Conservation (phyloP, 257 asterid species). For the Nemophila menziesii region DNA sequence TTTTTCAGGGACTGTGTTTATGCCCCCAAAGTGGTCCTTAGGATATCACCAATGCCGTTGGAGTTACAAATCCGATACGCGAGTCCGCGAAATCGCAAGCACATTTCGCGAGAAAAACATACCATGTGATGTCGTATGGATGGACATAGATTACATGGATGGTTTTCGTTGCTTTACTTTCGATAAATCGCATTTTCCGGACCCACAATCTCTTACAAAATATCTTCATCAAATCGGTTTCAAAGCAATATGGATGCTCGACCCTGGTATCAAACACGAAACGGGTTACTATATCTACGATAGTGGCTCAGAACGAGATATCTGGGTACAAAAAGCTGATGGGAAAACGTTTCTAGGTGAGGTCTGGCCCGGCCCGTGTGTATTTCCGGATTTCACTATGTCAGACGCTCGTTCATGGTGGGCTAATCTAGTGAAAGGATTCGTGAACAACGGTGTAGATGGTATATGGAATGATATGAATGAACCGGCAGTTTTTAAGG, state of each 20-base stretch:
- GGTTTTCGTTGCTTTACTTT: conserved; percentile 95
- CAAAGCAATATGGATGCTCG: conserved; percentile 98
- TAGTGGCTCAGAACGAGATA: conserved; percentile 62
- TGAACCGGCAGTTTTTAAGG: conserved; percentile 96
- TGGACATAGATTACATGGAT: conserved; percentile 98
- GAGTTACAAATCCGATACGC: conserved; percentile 36
- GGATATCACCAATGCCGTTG: conserved; percentile 99
- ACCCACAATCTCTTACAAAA: conserved; percentile 60
- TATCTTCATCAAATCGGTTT: conserved; percentile 76
- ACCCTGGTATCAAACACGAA: conserved; percentile 86
- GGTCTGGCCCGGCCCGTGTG: conserved; percentile 99
- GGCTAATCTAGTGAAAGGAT: conserved; percentile 77
- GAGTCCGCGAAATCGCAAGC: no score
- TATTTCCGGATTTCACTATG: conserved; percentile 83
- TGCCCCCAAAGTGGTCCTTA: conserved; percentile 98
- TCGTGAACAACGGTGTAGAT: conserved; percentile 74
- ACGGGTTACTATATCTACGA: conserved; percentile 75
- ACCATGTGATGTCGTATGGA: conserved; percentile 90
- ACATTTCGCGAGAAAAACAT: neutral
- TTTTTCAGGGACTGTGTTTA: conserved; percentile 66
- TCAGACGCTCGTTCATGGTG: conserved; percentile 83
- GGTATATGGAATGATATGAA: conserved; percentile 99
- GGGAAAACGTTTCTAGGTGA: conserved; percentile 71
- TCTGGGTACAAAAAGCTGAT: conserved; percentile 72
- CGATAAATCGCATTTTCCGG: conserved; percentile 66